A percentile compares a stretch with the other conserved stretches of the same genome.
Evolutionary conservation across 2,329 filamentous ascomycete species (phyloP).

Genomic region (Passalora sequoiae): DNA sequence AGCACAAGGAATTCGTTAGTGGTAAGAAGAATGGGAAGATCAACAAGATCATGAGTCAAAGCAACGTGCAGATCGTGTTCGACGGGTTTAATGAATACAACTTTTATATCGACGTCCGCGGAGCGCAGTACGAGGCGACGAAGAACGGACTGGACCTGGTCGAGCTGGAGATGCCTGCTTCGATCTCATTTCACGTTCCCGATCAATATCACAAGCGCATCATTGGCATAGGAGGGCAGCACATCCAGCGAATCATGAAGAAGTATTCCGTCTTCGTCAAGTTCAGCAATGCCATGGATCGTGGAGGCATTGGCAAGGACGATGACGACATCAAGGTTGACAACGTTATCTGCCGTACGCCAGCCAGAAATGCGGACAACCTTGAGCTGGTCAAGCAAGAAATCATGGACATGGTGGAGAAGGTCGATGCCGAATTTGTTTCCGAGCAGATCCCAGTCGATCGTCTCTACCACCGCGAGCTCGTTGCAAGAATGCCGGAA

Average conservation of each 20-base stretch:
- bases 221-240: constrained; percentile 95
- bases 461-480: constrained; percentile 88
- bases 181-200: constrained; percentile 97
- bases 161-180: constrained; percentile 98
- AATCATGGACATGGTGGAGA: constrained; percentile 99
- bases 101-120: constrained; percentile 98
- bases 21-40: constrained; percentile 99
- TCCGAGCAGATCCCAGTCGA: constrained; percentile 91
- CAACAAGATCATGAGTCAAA: constrained; percentile 99
- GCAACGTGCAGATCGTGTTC: constrained; percentile 98
- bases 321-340: constrained; percentile 98
- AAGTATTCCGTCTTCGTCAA: constrained; percentile 99
- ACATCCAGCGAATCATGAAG: constrained; percentile 99
- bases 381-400: constrained; percentile 96
- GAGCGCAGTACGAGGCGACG: constrained; percentile 85
- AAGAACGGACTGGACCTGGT: constrained; percentile 89
- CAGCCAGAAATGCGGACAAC: constrained; percentile 93
- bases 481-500: constrained; percentile 79
- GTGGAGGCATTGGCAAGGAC: constrained; percentile 85
- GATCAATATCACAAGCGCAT: constrained; percentile 99
- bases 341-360: constrained; percentile 97
- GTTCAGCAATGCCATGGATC: constrained; percentile 98
- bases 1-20: constrained; percentile 99
- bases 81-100: constrained; percentile 99
- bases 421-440: constrained; percentile 94